Percentiles rank a stretch among this genome's conserved stretches.
Evolutionary conservation across 768 basidiomycete species (phyloP).

Genomic region (Russula dissimulans): DNA sequence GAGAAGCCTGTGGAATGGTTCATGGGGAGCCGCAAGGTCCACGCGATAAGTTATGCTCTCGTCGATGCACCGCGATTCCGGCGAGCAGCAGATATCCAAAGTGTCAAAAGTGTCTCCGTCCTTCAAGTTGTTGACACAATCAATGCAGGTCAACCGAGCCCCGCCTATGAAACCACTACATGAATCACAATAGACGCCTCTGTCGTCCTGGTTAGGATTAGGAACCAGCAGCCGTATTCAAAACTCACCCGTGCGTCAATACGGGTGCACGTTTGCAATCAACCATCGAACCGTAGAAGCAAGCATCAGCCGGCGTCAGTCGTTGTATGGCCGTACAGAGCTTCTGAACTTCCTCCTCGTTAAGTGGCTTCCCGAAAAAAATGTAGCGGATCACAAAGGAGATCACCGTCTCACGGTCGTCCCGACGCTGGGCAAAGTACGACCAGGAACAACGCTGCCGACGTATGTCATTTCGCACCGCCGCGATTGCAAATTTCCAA

Average conservation of each 20-base stretch:
- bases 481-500: no score
- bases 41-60: constrained; percentile 11
- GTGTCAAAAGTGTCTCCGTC: constrained; percentile 8
- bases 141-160: constrained; percentile 26
- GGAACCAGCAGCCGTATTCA: not conserved
- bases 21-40: constrained; percentile 22
- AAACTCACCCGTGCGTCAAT: constrained; percentile 19
- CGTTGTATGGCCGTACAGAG: constrained; percentile 12
- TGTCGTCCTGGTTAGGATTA: not conserved
- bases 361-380: constrained; percentile 14
- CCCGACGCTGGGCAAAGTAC: no score
- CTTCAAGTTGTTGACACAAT: constrained; percentile 24
- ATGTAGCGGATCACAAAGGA: not conserved
- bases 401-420: no score
- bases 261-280: constrained; percentile 18
- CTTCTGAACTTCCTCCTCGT: constrained; percentile 17
- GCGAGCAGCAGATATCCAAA: constrained; percentile 26
- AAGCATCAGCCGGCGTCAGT: constrained; percentile 11
- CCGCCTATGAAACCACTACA: constrained; percentile 25
- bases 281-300: constrained; percentile 15
- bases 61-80: constrained; percentile 18
- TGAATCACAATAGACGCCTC: constrained; percentile 21
- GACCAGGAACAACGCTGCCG: constrained; percentile 22
- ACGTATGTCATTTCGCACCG: no score
- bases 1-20: constrained; percentile 26